Evolutionary conservation across 306 rosid species (phyloP), one percentile per base, ranked within the genome.

Genomic region (Quercus berberidifolia): DNA sequence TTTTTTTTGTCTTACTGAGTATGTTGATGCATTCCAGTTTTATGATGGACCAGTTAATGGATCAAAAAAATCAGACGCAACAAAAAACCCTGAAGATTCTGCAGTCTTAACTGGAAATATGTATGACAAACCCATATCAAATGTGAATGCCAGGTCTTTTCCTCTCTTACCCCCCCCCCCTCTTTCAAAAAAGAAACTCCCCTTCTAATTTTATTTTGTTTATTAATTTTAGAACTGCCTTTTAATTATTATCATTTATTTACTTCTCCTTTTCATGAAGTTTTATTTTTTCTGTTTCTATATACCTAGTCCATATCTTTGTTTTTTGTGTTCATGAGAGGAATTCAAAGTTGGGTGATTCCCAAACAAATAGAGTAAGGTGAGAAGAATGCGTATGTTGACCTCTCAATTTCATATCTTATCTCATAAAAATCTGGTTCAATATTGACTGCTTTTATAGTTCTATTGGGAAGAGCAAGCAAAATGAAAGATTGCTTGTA

Each of bases 11-110:
- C 82, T 76, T 79, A 79, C 86, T 60, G 72, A 86, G 76, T 82
- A 65, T 86, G 79, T 88, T 81, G 74, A 79, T 88, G 79, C 85
- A 55, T 88, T 90, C 84, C 92, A 92, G 98, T 91, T 91, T 87
- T 79, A 86, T 87, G 82, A 83, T 81, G 89, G 90, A 82, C 85
- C 93, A 73, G 89, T 87, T 75, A 88, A 85, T 82, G 97, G 84
- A 77, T 81, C 86, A 58, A 73, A 73, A 77, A 86, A 72, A 57
- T 75, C 33, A 14, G 85, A 72, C 67, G 79, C 80, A 78, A 83
- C 74, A 28, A 57, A 71, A 62, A 63, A 21, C 58, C 82, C 76
- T 33, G 62, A 75, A 63, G 56, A 74, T 85, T 74, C 90, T 26
- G 28, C 67, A 1, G 75, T 78, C 69, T 73, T 69, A 59, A 71